A percentile compares a stretch with the other conserved stretches of the same genome.
phyloP scores from a whole-genome alignment of 345 rosid species.

The Toxicodendron radicans region DNA sequence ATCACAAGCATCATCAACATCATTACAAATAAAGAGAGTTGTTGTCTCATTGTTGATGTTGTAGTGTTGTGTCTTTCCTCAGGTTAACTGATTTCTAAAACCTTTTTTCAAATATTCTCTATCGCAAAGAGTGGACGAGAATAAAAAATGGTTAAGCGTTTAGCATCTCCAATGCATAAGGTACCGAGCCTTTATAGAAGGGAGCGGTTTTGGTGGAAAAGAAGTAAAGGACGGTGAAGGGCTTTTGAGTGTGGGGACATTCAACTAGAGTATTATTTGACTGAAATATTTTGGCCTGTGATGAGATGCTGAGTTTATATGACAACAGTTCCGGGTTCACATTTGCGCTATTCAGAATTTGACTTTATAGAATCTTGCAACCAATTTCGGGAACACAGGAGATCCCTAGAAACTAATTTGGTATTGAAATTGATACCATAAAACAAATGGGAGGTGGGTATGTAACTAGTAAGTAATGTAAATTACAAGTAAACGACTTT shows the following conservation, averaged over 20 bases:
- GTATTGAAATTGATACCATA: background rate
- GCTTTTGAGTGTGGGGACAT: conserved; percentile 26
- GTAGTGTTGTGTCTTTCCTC: background rate
- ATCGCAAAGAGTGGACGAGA: conserved; percentile 35
- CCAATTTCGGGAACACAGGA: background rate
- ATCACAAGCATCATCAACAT: conserved; percentile 34
- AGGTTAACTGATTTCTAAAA: background rate
- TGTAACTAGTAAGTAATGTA: conserved; percentile 1
- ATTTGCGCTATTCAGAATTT: background rate
- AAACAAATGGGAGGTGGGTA: conserved; percentile 15
- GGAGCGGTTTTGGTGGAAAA: conserved; percentile 34
- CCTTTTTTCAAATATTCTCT: conserved; percentile 14
- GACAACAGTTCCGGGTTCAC: conserved; percentile 2
- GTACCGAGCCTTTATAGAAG: conserved; percentile 35
- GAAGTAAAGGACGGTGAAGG: conserved; percentile 49
- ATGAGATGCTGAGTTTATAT: conserved; percentile 1
- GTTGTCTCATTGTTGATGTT: conserved; percentile 36
- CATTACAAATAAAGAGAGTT: conserved; percentile 28
- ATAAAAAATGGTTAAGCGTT: conserved; percentile 25
- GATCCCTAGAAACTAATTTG: background rate
- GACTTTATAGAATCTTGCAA: background rate
- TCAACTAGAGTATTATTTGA: conserved; percentile 11
- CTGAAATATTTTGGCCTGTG: conserved; percentile 8
- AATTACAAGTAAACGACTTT: no score
- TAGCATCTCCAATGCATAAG: conserved; percentile 48